phyloP scores from a whole-genome alignment of 1,284 basidiomycete genomes.

The Ceratobasidium sp. region DNA sequence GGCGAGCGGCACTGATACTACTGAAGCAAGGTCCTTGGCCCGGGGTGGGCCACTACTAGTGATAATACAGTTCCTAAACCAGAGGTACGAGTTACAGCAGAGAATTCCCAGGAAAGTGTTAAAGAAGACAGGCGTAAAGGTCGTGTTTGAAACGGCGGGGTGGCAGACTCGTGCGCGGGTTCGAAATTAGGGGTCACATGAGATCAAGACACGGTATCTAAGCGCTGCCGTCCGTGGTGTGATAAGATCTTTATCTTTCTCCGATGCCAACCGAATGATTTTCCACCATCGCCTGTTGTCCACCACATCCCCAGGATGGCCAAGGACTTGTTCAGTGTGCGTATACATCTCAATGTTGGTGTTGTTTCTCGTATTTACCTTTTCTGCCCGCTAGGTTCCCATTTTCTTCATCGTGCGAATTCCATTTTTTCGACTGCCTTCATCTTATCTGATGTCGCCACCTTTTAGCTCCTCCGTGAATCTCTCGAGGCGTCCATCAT shows the following conservation, averaged over 20 bases:
- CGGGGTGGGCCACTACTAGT: neutral
- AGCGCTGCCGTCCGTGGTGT: conserved; percentile 31
- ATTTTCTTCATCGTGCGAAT: conserved; percentile 81
- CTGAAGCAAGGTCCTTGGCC: no score
- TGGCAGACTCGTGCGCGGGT: neutral
- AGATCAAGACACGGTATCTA: conserved; percentile 13
- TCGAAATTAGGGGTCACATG: conserved; percentile 8
- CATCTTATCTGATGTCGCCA: conserved; percentile 41
- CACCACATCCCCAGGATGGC: conserved; percentile 20
- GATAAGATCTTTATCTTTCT: conserved; percentile 34
- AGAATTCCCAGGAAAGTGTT: neutral
- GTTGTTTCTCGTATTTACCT: neutral
- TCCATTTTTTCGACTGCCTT: neutral
- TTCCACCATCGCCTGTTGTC: conserved; percentile 15
- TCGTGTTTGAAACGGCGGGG: conserved; percentile 8
- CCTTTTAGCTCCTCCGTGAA: conserved; percentile 76
- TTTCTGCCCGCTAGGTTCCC: conserved; percentile 69
- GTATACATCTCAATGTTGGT: neutral
- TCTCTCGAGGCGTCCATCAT: conserved; percentile 91
- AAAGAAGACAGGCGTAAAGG: neutral
- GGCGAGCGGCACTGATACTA: no score
- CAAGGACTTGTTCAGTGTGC: conserved; percentile 37
- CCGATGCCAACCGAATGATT: conserved; percentile 1
- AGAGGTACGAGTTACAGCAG: neutral
- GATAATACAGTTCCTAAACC: neutral